Evolutionary conservation across 2,329 filamentous ascomycete species (phyloP).

Genomic region (Aspergillus amoenus): DNA sequence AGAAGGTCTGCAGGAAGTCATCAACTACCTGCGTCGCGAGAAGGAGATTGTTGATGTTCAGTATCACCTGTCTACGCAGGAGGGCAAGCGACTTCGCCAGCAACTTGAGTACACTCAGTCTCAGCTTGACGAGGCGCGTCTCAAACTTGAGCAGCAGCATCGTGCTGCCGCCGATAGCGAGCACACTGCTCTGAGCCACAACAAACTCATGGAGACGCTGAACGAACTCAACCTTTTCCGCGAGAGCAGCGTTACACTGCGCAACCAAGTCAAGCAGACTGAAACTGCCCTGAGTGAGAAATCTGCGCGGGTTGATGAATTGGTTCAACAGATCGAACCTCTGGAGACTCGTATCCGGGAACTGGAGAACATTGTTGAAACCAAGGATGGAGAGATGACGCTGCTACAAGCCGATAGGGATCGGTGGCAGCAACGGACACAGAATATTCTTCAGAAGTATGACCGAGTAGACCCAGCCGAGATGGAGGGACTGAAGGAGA

Average conservation of each 20-base stretch:
- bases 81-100: conserved; percentile 83
- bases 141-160: conserved; percentile 89
- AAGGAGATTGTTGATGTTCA: conserved; percentile 99
- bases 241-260: conserved; percentile 88
- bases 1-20: conserved; percentile 83
- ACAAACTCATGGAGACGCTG: conserved; percentile 89
- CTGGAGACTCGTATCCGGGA: conserved; percentile 77
- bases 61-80: conserved; percentile 82
- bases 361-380: conserved; percentile 75
- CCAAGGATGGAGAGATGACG: conserved; percentile 83
- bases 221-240: conserved; percentile 95
- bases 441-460: conserved; percentile 94
- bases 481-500: conserved; percentile 82
- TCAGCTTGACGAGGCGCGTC: conserved; percentile 82
- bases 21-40: conserved; percentile 86
- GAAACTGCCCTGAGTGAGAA: conserved; percentile 75
- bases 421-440: conserved; percentile 91
- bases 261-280: conserved; percentile 78
- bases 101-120: conserved; percentile 83
- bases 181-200: conserved; percentile 73
- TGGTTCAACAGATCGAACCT: conserved; percentile 75
- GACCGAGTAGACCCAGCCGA: conserved; percentile 93
- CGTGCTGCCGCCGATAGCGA: conserved; percentile 71
- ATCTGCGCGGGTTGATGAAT: conserved; percentile 69
- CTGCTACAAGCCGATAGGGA: conserved; percentile 89